Evolutionary conservation across 2,329 filamentous ascomycete genomes (phyloP).

Genomic region (Fusarium penzigii): DNA sequence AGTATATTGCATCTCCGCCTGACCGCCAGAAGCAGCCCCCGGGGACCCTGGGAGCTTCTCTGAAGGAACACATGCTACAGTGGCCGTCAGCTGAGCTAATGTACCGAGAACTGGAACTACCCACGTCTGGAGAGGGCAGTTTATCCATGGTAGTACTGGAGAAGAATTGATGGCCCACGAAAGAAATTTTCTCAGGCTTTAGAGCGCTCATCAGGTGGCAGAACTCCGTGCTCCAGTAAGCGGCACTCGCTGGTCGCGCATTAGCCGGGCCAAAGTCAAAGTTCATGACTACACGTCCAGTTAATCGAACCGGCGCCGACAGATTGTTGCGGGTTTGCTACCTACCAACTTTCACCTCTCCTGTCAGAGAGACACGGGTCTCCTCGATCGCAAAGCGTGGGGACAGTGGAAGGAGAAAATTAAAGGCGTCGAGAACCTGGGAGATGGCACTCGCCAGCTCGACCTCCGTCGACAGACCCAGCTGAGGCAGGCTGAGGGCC

Average conservation of each 20-base stretch:
- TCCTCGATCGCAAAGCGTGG: neutral
- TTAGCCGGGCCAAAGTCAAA: neutral
- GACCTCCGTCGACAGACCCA: neutral
- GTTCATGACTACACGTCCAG: neutral
- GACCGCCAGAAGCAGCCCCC: neutral
- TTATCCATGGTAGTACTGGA: neutral
- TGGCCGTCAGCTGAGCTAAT: neutral
- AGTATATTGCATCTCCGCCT: neutral
- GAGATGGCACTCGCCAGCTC: neutral
- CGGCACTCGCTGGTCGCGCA: neutral
- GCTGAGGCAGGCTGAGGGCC: neutral
- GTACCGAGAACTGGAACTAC: neutral
- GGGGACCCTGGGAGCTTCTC: neutral
- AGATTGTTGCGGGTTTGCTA: too few species aligned
- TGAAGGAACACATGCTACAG: neutral
- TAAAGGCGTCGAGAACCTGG: neutral
- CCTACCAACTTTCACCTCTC: neutral
- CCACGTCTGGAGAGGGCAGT: neutral
- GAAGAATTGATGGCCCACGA: neutral
- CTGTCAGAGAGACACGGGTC: neutral
- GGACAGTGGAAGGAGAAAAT: neutral
- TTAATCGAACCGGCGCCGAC: neutral
- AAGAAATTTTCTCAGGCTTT: neutral
- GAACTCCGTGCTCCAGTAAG: neutral
- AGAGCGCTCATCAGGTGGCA: neutral